Base-by-base conservation (phyloP, 768 basidiomycete species). In the Cantharellus cinnabarinus region DNA sequence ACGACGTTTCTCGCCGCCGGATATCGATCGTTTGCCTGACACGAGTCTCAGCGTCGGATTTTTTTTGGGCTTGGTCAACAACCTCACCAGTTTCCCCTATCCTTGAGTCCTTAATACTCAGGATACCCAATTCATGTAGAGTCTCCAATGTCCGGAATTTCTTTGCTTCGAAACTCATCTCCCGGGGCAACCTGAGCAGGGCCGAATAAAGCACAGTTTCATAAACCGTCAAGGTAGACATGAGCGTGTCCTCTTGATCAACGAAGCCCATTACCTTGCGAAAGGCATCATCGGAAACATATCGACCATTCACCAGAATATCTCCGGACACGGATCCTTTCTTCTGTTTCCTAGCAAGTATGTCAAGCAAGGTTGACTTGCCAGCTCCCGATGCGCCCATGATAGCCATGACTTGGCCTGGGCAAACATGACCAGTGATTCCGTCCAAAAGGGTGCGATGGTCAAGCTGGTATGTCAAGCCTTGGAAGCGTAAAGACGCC, bases 361-460 rank as follows among this genome's bases (percentile, higher is more conserved):
- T 93, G 67, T 99, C 95, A 52, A 99, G 81, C 65, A 98, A 78
- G 0, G 95, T 97, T 2, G 90, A 93, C 70, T 97, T 97, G 51
- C 94, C 94, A 0, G 93, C 90, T 20, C 93, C 94, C 0, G 90
- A 94, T 0, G 91, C 89, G 61, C 94, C 94, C 85, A 98, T 91
- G 65, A 98, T 87, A 0, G 91, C 94, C 73, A 93, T 82, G 56
- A 97, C 74, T 68, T 91, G 85, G 4, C 94, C 94, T 0, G 91
- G 85, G 64, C 84, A 80, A 50, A 89, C 86, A 5, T 77, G 76
- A 2, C 94, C 94, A 0, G 83, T 82, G 58, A 98, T 83, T 55
- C 74, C 74, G 63, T 83, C 80, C n/a, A 98, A 76, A 56, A 97
- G 84, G 3, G 74, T 72, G 48, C 80, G 77, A 44, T 74, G 73